Conservation (phyloP, 2,329 filamentous ascomycete species). For the Lasiodiplodia gonubiensis region DNA sequence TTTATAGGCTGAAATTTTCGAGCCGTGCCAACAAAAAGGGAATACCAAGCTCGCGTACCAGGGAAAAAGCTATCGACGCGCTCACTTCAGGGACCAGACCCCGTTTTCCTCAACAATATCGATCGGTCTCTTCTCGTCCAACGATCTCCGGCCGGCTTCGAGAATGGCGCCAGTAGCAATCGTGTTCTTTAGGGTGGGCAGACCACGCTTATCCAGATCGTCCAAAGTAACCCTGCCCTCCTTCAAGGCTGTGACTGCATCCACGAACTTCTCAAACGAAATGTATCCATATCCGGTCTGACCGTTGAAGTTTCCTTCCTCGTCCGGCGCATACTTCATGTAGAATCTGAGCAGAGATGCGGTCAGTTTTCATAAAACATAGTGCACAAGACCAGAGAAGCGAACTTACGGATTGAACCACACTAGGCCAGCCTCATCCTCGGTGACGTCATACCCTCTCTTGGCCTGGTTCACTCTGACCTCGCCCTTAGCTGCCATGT, state of each 20-base stretch:
- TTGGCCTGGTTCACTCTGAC: constrained; percentile 92
- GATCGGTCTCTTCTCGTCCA: constrained; percentile 81
- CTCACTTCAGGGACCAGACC: constrained; percentile 69
- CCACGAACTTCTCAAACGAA: constrained; percentile 94
- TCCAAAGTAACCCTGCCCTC: constrained; percentile 73
- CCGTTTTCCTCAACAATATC: constrained; percentile 72
- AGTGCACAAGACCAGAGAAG: neutral
- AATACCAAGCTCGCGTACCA: neutral
- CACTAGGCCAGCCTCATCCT: constrained; percentile 72
- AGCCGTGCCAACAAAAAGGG: neutral
- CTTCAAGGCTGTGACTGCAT: constrained; percentile 80
- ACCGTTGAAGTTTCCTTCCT: constrained; percentile 91
- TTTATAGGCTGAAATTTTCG: neutral
- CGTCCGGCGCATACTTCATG: constrained; percentile 92
- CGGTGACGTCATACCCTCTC: constrained; percentile 92
- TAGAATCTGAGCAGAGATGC: constrained; percentile 66
- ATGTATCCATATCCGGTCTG: constrained; percentile 93
- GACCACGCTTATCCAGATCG: constrained; percentile 77
- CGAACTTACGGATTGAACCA: constrained; percentile 82
- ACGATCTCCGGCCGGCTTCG: constrained; percentile 80
- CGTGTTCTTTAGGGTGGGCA: constrained; percentile 88
- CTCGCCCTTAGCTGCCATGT: constrained; percentile 83
- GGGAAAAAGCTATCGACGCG: neutral
- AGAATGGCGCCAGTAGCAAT: constrained; percentile 91
- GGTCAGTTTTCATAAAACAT: neutral